Percentiles rank a stretch among this genome's conserved stretches.
Evolutionary conservation across 306 rosid genomes (phyloP).

Genomic region (Rosa lucieae): DNA sequence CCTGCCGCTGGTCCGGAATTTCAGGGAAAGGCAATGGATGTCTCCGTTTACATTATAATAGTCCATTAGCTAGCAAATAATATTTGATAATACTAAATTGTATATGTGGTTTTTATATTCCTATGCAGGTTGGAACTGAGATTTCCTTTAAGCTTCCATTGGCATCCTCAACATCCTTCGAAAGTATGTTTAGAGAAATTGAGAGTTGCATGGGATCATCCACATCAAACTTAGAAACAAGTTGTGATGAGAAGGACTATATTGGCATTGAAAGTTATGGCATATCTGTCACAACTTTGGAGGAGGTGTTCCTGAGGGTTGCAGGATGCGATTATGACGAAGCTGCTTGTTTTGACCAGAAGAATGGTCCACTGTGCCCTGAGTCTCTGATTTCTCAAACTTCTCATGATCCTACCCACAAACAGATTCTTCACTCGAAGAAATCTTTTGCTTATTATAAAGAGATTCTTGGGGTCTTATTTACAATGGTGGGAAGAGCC

Average conservation of each 20-base stretch:
- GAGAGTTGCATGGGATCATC: constrained; percentile 77
- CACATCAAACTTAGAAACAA: constrained; percentile 34
- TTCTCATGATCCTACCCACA: constrained; percentile 42
- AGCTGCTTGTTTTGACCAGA: constrained; percentile 52
- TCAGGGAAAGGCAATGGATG: background rate
- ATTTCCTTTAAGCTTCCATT: constrained; percentile 97
- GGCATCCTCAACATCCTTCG: constrained; percentile 81
- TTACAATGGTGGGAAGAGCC: constrained; percentile 56
- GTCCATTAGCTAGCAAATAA: constrained; percentile 1
- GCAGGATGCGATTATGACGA: constrained; percentile 78
- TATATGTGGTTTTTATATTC: constrained; percentile 25
- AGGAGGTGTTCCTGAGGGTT: constrained; percentile 95
- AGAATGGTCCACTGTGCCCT: constrained; percentile 30
- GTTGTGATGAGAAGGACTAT: constrained; percentile 40
- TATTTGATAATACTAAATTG: constrained; percentile 12
- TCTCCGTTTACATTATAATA: background rate
- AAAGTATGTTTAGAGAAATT: constrained; percentile 90
- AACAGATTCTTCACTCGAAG: constrained; percentile 37
- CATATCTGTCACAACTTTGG: constrained; percentile 94
- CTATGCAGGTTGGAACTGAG: constrained; percentile 93
- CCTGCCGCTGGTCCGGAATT: background rate
- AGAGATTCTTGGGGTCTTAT: constrained; percentile 53
- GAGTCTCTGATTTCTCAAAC: constrained; percentile 47
- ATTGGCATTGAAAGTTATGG: constrained; percentile 93
- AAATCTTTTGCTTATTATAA: constrained; percentile 53